Evolutionary conservation across 345 rosid species (phyloP).

Genomic region (Camelina neglecta): DNA sequence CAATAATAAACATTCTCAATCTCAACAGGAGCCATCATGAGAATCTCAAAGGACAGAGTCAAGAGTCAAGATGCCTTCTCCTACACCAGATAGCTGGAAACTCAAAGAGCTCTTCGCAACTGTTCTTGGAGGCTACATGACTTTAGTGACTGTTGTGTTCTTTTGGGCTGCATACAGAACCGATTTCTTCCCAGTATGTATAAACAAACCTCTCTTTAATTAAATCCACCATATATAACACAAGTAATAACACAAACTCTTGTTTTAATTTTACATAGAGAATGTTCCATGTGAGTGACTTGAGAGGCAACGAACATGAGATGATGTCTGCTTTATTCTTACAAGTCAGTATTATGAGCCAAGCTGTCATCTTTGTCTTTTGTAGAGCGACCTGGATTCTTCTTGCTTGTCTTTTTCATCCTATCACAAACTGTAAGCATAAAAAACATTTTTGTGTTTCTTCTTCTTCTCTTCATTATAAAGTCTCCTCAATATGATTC

Average conservation of each 20-base stretch:
- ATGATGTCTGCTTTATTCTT: slow-evolving; percentile 86
- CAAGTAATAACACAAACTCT: too few species aligned
- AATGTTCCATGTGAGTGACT: slow-evolving; percentile 58
- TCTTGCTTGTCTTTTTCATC: slow-evolving; percentile 58
- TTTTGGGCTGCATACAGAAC: slow-evolving; percentile 74
- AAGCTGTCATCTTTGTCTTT: slow-evolving; percentile 54
- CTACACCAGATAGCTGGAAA: slow-evolving; percentile 95
- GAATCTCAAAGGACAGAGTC: slow-evolving; percentile 69
- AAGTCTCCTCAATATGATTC: not conserved
- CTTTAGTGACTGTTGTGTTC: slow-evolving; percentile 82
- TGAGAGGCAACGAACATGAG: slow-evolving; percentile 50
- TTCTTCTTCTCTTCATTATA: not conserved
- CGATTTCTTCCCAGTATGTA: slow-evolving; percentile 58
- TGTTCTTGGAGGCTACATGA: slow-evolving; percentile 82
- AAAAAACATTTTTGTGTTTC: not conserved
- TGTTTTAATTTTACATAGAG: slow-evolving; percentile 47
- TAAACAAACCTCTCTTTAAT: slow-evolving; percentile 7
- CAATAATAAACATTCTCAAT: not conserved
- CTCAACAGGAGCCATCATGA: slow-evolving; percentile 83
- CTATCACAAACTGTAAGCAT: slow-evolving; percentile 68
- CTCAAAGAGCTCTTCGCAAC: slow-evolving; percentile 90
- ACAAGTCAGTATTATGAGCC: slow-evolving; percentile 98
- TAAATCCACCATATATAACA: not conserved
- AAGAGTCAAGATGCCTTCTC: slow-evolving; percentile 85
- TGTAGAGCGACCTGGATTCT: slow-evolving; percentile 73